These are phyloP conservation scores for Selaginella tamariscina DNA, from an alignment of 75 land plant genomes.

Conservation along the genomic window DNA sequence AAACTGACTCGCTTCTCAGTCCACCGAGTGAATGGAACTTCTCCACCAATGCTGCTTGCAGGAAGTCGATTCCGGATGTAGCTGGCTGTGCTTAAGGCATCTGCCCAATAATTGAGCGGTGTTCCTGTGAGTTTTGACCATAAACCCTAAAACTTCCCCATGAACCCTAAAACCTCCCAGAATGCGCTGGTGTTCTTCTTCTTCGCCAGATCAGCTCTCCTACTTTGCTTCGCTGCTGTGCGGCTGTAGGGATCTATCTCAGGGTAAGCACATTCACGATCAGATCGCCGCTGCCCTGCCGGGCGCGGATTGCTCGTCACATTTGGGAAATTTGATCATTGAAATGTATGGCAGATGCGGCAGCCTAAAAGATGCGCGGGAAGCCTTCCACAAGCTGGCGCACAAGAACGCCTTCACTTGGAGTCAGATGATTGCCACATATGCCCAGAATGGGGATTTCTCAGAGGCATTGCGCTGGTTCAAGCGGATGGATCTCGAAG, in stretches of 20 bases:
- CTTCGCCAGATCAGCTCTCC: too few species aligned
- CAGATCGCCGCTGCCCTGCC: not conserved
- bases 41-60: too few species aligned
- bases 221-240: too few species aligned
- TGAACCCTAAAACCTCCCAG: too few species aligned
- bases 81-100: too few species aligned
- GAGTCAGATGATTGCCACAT: slow-evolving; percentile 20
- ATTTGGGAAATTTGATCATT: slow-evolving; percentile 10
- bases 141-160: too few species aligned
- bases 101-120: too few species aligned
- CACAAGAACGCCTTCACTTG: slow-evolving; percentile 11
- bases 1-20: too few species aligned
- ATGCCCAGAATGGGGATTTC: not conserved
- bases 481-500: slow-evolving; percentile 9
- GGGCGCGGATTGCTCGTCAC: not conserved
- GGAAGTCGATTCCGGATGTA: too few species aligned
- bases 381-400: slow-evolving; percentile 7
- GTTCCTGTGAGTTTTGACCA: too few species aligned
- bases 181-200: too few species aligned
- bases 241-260: not conserved
- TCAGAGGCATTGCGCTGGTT: slow-evolving; percentile 14
- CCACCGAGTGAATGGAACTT: too few species aligned
- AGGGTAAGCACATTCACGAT: slow-evolving; percentile 15
- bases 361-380: slow-evolving; percentile 8
- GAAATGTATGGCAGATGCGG: slow-evolving; percentile 16